Conservation (phyloP, 345 rosid genomes). For the Salix exigua region DNA sequence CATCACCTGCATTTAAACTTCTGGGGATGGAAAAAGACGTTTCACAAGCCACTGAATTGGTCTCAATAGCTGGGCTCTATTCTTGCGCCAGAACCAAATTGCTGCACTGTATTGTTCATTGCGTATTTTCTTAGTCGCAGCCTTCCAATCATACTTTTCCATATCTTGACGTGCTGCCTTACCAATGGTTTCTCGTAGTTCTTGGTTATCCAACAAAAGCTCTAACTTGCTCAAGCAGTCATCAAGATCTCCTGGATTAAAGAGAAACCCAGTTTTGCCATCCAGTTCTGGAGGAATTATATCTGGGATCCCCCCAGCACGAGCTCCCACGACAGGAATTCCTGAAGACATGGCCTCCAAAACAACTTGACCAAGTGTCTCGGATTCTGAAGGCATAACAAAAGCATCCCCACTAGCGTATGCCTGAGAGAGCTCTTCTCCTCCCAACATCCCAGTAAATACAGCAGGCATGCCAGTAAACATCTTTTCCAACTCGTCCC, state of each 20-base stretch:
- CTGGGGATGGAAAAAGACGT: slow-evolving; percentile 61
- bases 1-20: slow-evolving; percentile 33
- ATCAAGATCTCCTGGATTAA: slow-evolving; percentile 71
- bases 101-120: slow-evolving; percentile 91
- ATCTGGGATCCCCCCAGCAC: slow-evolving; percentile 94
- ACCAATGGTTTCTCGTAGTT: slow-evolving; percentile 68
- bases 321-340: slow-evolving; percentile 81
- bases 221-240: slow-evolving; percentile 76
- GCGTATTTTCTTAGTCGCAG: slow-evolving; percentile 81
- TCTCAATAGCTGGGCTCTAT: slow-evolving; percentile 64
- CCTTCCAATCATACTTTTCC: slow-evolving; percentile 93
- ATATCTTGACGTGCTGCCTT: slow-evolving; percentile 82
- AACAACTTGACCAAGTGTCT: slow-evolving; percentile 93
- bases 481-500: slow-evolving; percentile 83
- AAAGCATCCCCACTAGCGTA: slow-evolving; percentile 97
- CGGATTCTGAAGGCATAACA: slow-evolving; percentile 95
- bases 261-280: slow-evolving; percentile 79
- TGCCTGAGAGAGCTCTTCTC: slow-evolving; percentile 93
- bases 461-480: slow-evolving; percentile 84
- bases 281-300: slow-evolving; percentile 87
- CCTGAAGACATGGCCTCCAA: slow-evolving; percentile 98
- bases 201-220: slow-evolving; percentile 45
- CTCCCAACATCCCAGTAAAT: slow-evolving; percentile 85
- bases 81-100: slow-evolving; percentile 95
- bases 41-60: slow-evolving; percentile 73